Evolutionary conservation across 352 stramenopile species (phyloP).

Genomic region (Pythium graminicola): DNA sequence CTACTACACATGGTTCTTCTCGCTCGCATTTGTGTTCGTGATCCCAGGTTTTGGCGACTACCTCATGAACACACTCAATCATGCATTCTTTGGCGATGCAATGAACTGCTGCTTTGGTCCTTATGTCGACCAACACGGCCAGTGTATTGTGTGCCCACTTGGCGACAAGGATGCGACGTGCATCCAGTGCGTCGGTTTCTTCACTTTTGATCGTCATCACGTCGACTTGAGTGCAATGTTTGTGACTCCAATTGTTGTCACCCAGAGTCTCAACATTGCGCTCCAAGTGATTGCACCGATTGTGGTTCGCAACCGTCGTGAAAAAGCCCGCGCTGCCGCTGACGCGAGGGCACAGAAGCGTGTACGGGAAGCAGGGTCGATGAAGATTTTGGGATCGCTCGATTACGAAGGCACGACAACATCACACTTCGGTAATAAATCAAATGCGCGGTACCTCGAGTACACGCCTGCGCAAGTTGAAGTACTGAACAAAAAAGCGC

Average conservation of each 20-base stretch:
- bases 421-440: slow-evolving; percentile 62
- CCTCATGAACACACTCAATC: slow-evolving; percentile 81
- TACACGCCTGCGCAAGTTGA: slow-evolving; percentile 26
- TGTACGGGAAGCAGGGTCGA: slow-evolving; percentile 56
- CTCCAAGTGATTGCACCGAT: slow-evolving; percentile 59
- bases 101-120: slow-evolving; percentile 87
- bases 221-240: slow-evolving; percentile 84
- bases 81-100: slow-evolving; percentile 67
- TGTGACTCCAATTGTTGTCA: slow-evolving; percentile 81
- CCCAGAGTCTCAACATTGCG: slow-evolving; percentile 73
- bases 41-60: slow-evolving; percentile 78
- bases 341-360: slow-evolving; percentile 63
- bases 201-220: slow-evolving; percentile 80
- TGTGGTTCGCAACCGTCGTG: slow-evolving; percentile 56
- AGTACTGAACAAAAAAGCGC: slow-evolving; percentile 30
- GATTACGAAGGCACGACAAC: slow-evolving; percentile 69
- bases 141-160: slow-evolving; percentile 56
- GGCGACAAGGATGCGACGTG: slow-evolving; percentile 60
- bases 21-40: slow-evolving; percentile 83
- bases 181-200: slow-evolving; percentile 70
- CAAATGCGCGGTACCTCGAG: slow-evolving; percentile 28
- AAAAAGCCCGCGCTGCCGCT: slow-evolving; percentile 47
- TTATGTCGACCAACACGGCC: slow-evolving; percentile 67
- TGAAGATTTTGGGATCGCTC: slow-evolving; percentile 77
- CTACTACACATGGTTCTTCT: slow-evolving; percentile 91